Percentiles rank a stretch among this genome's conserved stretches.
Evolutionary conservation across 2,329 filamentous ascomycete genomes (phyloP).

Genomic region (Thyridium curvatum): DNA sequence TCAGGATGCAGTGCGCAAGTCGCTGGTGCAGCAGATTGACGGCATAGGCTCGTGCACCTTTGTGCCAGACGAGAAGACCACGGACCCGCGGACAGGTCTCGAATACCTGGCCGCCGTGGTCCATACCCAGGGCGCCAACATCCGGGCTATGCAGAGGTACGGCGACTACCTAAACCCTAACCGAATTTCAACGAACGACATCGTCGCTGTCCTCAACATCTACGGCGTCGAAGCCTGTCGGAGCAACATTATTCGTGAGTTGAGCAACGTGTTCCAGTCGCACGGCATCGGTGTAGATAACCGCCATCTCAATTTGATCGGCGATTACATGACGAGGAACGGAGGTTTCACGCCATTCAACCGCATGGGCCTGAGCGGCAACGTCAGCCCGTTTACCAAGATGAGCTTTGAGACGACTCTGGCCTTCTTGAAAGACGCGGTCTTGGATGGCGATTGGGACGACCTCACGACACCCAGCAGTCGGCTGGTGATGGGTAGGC

Average conservation of each 20-base stretch:
- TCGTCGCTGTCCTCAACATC: constrained; percentile 72
- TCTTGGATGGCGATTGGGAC: constrained; percentile 86
- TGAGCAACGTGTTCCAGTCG: constrained; percentile 76
- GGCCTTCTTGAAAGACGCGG: constrained; percentile 85
- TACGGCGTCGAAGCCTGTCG: constrained; percentile 95
- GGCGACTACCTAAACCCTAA: constrained; percentile 81
- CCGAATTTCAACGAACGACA: constrained; percentile 85
- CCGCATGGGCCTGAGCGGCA: constrained; percentile 78
- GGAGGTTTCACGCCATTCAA: constrained; percentile 90
- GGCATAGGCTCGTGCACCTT: constrained; percentile 68
- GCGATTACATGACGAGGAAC: constrained; percentile 94
- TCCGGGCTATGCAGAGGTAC: constrained; percentile 85
- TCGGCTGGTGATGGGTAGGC: constrained; percentile 78
- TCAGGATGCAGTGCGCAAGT: constrained; percentile 69
- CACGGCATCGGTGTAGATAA: constrained; percentile 92
- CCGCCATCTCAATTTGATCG: constrained; percentile 90
- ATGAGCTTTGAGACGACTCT: constrained; percentile 99
- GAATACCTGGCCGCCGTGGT: constrained; percentile 51
- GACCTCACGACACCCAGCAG: constrained; percentile 79
- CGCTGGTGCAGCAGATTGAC: constrained; percentile 81
- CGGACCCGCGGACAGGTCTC: constrained; percentile 40
- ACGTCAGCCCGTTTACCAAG: constrained; percentile 89
- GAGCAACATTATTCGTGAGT: constrained; percentile 77
- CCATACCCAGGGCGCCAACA: constrained; percentile 78
- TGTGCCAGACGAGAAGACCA: constrained; percentile 51